Conservation (phyloP, 2,329 filamentous ascomycete genomes). For the Pseudocercospora ulei region DNA sequence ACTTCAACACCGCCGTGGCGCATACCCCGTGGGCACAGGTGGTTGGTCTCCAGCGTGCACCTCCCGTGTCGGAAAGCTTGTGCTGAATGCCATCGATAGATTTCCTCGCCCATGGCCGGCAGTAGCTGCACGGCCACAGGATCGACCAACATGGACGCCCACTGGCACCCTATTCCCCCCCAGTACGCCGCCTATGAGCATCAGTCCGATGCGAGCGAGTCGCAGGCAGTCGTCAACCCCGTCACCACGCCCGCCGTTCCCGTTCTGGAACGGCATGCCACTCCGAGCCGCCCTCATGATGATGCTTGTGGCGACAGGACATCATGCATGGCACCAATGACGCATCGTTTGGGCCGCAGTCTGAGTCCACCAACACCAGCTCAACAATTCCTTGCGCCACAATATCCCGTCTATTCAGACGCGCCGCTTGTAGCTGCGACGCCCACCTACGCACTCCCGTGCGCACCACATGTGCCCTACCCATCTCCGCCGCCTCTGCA, state of each 20-base stretch:
- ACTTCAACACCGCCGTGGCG: slow-evolving; percentile 13
- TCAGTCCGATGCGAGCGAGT: not conserved
- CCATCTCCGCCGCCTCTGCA: not conserved
- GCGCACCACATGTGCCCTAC: not conserved
- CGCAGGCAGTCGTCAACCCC: not conserved
- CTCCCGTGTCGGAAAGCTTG: not conserved
- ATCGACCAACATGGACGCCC: not conserved
- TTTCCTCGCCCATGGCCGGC: slow-evolving; percentile 10
- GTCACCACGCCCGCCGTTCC: not conserved
- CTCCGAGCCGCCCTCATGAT: slow-evolving; percentile 1
- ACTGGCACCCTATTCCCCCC: not conserved
- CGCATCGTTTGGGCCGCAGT: not conserved
- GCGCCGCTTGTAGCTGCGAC: not conserved
- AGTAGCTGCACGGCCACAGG: not conserved
- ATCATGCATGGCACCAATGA: slow-evolving; percentile 2
- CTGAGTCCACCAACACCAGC: not conserved
- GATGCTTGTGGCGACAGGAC: not conserved
- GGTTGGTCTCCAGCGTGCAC: slow-evolving; percentile 5
- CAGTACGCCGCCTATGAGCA: not conserved
- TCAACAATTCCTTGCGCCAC: slow-evolving; percentile 1
- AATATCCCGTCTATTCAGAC: slow-evolving; percentile 1
- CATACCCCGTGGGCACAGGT: slow-evolving; percentile 10
- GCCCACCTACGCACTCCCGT: not conserved
- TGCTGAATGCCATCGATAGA: slow-evolving; percentile 5
- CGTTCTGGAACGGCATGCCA: slow-evolving; percentile 6